Conservation (phyloP, 2,329 filamentous ascomycete genomes). For the Fusarium sp. region DNA sequence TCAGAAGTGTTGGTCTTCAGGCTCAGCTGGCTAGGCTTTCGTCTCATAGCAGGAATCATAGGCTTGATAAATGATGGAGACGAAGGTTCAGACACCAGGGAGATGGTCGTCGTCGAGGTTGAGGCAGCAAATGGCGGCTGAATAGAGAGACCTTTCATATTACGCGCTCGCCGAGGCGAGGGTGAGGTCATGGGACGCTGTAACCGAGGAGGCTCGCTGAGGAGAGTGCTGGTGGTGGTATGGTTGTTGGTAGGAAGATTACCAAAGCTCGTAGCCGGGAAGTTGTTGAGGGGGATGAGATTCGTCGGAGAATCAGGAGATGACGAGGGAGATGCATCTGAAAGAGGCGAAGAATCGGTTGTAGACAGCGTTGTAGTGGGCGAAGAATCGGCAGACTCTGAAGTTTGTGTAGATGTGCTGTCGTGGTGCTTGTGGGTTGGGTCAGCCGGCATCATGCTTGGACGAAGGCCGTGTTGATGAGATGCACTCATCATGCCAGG, state of each 20-base stretch:
- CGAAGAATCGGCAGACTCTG: slow-evolving; percentile 92
- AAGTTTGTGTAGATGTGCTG: slow-evolving; percentile 83
- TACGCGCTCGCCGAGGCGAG: slow-evolving; percentile 80
- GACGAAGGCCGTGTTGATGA: slow-evolving; percentile 57
- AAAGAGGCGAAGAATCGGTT: slow-evolving; percentile 90
- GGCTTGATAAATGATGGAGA: slow-evolving; percentile 88
- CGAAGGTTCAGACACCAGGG: slow-evolving; percentile 74
- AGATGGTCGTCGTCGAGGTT: slow-evolving; percentile 63
- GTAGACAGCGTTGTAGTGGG: slow-evolving; percentile 95
- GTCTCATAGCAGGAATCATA: slow-evolving; percentile 77
- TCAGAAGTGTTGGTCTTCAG: slow-evolving; percentile 79
- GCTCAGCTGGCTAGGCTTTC: slow-evolving; percentile 84
- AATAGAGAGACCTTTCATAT: slow-evolving; percentile 87
- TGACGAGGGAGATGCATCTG: slow-evolving; percentile 91
- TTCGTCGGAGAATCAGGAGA: slow-evolving; percentile 92
- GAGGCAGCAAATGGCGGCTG: slow-evolving; percentile 70
- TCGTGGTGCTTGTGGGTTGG: slow-evolving; percentile 78
- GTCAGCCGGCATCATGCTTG: slow-evolving; percentile 61
- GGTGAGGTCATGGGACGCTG: slow-evolving; percentile 77
- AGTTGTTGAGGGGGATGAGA: slow-evolving; percentile 79
- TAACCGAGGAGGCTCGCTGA: slow-evolving; percentile 60
- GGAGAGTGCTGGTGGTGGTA: slow-evolving; percentile 44
- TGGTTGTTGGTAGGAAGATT: slow-evolving; percentile 50
- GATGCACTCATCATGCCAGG: slow-evolving; percentile 57
- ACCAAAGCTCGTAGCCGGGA: slow-evolving; percentile 73